Conservation (phyloP, 2,329 filamentous ascomycete genomes). For the Trichoderma guizhouense region DNA sequence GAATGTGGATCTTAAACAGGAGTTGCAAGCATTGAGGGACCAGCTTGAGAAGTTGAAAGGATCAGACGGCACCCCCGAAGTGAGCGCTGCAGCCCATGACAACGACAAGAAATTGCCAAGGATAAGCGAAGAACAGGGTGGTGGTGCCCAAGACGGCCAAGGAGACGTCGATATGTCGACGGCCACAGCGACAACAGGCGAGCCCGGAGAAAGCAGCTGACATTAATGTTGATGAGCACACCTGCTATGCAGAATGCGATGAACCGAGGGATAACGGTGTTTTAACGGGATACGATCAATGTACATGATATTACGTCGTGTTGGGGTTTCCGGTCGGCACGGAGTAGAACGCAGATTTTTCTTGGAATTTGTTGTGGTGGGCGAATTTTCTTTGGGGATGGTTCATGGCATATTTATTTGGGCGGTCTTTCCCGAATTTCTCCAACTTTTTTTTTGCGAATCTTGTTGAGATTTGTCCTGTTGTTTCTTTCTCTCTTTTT, state of each 20-base stretch:
- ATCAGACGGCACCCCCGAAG: background rate
- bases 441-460: background rate
- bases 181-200: background rate
- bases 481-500: background rate
- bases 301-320: constrained; percentile 5
- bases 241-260: background rate
- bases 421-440: background rate
- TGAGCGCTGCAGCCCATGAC: background rate
- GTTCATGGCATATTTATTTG: background rate
- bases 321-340: background rate
- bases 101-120: background rate
- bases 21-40: constrained; percentile 41
- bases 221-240: background rate
- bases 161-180: background rate
- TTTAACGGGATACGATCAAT: background rate
- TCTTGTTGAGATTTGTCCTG: background rate
- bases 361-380: background rate
- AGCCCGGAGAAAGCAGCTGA: background rate
- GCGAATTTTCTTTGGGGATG: background rate
- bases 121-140: background rate
- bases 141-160: background rate
- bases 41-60: constrained; percentile 30
- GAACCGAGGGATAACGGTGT: background rate
- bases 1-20: constrained; percentile 63
- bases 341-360: background rate